phyloP scores from a whole-genome alignment of 768 basidiomycete genomes.

The Rhodotorula toruloides region DNA sequence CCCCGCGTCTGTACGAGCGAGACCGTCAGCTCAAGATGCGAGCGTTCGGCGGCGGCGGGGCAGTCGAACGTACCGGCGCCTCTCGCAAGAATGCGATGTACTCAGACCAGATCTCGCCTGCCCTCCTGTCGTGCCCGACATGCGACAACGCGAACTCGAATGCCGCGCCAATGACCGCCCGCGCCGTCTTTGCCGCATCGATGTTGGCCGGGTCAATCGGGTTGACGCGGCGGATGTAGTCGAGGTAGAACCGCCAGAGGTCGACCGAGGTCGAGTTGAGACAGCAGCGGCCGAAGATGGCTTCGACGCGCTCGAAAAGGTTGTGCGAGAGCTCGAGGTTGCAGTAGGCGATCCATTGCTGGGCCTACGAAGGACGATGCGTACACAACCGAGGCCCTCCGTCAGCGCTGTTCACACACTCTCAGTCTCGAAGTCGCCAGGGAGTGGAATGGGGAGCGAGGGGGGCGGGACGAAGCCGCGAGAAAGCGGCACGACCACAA shows the following conservation, averaged over 20 bases:
- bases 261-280: constrained; percentile 79
- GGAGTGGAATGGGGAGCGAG: not conserved
- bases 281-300: constrained; percentile 81
- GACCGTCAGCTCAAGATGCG: not conserved
- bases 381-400: not conserved
- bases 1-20: constrained; percentile 55
- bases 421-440: not conserved
- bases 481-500: not conserved
- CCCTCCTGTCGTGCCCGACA: constrained; percentile 86
- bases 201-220: constrained; percentile 43
- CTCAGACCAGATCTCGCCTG: constrained; percentile 87
- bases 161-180: constrained; percentile 74
- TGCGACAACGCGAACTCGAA: constrained; percentile 89
- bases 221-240: constrained; percentile 75
- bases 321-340: constrained; percentile 52
- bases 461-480: not conserved
- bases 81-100: constrained; percentile 83
- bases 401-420: not conserved
- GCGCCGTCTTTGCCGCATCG: constrained; percentile 52
- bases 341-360: constrained; percentile 78
- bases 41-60: no score
- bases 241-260: constrained; percentile 87
- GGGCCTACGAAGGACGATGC: constrained; percentile 52
- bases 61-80: constrained; percentile 64
- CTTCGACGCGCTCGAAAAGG: constrained; percentile 71